Percentiles rank a stretch among this genome's conserved stretches.
These are phyloP conservation scores for Euptelea pleiosperma DNA, from an alignment of 164 flowering plant genomes.

Conservation along the genomic window DNA sequence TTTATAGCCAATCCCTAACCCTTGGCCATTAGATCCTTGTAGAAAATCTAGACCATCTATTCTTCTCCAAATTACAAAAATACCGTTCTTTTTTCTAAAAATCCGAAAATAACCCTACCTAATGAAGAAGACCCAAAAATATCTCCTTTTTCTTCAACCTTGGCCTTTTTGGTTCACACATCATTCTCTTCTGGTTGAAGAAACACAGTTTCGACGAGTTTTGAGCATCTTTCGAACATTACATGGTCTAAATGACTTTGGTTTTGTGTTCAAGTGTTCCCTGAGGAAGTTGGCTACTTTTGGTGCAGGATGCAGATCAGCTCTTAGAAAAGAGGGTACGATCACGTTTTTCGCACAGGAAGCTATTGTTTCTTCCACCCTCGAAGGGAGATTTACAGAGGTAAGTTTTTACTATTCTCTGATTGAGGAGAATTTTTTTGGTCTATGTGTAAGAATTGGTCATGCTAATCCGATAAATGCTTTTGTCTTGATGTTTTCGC, in stretches of 20 bases:
- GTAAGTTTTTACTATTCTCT: slow-evolving; percentile 26
- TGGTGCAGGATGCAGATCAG: slow-evolving; percentile 92
- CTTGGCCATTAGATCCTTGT: too few relatives aligned
- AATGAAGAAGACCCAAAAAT: too few relatives aligned
- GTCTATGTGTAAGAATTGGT: slow-evolving; percentile 1
- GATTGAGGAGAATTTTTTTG: neutral
- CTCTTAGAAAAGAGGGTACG: slow-evolving; percentile 96
- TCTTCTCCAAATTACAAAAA: too few relatives aligned
- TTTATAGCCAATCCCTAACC: too few relatives aligned
- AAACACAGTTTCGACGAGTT: too few relatives aligned
- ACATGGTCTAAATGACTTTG: neutral
- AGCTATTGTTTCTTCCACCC: slow-evolving; percentile 88
- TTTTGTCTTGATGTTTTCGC: slow-evolving; percentile 8
- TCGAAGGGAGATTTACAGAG: slow-evolving; percentile 55
- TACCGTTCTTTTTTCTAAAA: too few relatives aligned
- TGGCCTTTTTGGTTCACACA: too few relatives aligned
- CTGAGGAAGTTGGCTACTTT: slow-evolving; percentile 1
- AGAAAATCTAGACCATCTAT: too few relatives aligned
- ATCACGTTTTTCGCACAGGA: slow-evolving; percentile 96
- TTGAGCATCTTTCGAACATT: neutral
- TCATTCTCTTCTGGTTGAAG: too few relatives aligned
- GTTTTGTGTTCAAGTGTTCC: neutral
- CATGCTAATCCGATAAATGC: neutral
- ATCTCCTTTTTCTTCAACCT: too few relatives aligned
- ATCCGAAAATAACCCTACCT: too few relatives aligned